A percentile compares a stretch with the other conserved stretches of the same genome.
These are phyloP conservation scores for Iris pallida DNA, from an alignment of 116 monocot genomes.

Conservation along the genomic window DNA sequence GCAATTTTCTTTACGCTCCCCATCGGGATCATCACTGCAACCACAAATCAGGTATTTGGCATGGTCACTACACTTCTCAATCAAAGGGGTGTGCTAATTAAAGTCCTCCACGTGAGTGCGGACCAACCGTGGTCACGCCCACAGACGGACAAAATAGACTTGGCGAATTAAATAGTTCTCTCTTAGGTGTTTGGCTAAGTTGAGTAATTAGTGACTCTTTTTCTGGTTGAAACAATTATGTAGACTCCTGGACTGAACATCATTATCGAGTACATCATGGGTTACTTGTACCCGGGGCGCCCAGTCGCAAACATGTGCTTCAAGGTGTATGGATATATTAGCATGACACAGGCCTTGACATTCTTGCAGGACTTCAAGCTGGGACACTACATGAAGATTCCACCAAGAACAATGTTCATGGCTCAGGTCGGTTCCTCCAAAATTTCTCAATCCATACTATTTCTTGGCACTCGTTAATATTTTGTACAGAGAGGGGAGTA, in stretches of 20 bases:
- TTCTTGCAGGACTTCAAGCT: constrained; percentile 76
- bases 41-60: constrained; percentile 47
- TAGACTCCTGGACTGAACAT: constrained; percentile 63
- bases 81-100: too few species aligned
- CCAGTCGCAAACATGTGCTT: constrained; percentile 73
- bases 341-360: constrained; percentile 50
- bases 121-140: too few species aligned
- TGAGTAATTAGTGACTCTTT: too few species aligned
- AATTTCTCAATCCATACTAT: too few species aligned
- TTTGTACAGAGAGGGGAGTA: too few species aligned
- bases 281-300: constrained; percentile 60
- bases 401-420: constrained; percentile 70
- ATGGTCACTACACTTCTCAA: too few species aligned
- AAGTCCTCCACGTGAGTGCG: too few species aligned
- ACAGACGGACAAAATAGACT: too few species aligned
- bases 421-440: constrained; percentile 45
- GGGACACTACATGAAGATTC: constrained; percentile 83
- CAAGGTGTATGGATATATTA: constrained; percentile 65
- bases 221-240: too few species aligned
- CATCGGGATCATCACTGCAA: constrained; percentile 60
- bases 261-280: constrained; percentile 61
- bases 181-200: too few species aligned
- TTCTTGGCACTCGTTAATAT: too few species aligned
- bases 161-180: too few species aligned
- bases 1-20: constrained; percentile 61